Conservation (phyloP, 2,329 filamentous ascomycete species). For the Fusarium scirpi region DNA sequence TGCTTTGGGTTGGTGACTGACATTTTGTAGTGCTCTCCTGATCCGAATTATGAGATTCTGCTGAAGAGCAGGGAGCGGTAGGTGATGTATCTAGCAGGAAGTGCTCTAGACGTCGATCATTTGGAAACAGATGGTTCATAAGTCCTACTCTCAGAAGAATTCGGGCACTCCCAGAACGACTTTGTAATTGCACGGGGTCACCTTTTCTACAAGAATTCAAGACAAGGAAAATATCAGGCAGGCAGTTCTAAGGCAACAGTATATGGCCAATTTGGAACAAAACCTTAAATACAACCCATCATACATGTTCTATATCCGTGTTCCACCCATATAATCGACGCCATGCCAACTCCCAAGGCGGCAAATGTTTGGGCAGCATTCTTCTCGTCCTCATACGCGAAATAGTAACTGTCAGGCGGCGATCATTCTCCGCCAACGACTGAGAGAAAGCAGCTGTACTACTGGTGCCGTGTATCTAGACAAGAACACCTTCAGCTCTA, state of each 20-base stretch:
- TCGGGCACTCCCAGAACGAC: not conserved
- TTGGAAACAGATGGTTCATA: not conserved
- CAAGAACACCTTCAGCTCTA: not conserved
- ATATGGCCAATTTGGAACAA: not conserved
- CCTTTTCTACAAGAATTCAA: too few species aligned
- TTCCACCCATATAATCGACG: not conserved
- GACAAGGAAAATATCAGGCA: accelerated
- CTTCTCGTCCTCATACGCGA: too few species aligned
- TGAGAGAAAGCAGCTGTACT: not conserved
- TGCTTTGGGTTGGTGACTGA: accelerated
- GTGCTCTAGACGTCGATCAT: not conserved
- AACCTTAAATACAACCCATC: too few species aligned
- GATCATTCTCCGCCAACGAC: not conserved
- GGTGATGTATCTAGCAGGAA: accelerated
- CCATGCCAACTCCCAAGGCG: not conserved
- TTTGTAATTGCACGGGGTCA: not conserved
- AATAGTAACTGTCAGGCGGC: accelerated
- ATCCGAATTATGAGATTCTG: slow-evolving; percentile 11
- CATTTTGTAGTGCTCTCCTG: not conserved
- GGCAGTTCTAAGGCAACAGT: not conserved
- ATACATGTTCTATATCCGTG: not conserved
- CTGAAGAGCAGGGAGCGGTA: not conserved
- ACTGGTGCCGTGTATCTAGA: not conserved
- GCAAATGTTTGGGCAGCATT: not conserved
- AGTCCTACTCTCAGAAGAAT: not conserved